Evolutionary conservation across 2,329 filamentous ascomycete genomes (phyloP), one percentile per base, ranked within the genome.

Genomic region (Epichloe sylvatica): DNA sequence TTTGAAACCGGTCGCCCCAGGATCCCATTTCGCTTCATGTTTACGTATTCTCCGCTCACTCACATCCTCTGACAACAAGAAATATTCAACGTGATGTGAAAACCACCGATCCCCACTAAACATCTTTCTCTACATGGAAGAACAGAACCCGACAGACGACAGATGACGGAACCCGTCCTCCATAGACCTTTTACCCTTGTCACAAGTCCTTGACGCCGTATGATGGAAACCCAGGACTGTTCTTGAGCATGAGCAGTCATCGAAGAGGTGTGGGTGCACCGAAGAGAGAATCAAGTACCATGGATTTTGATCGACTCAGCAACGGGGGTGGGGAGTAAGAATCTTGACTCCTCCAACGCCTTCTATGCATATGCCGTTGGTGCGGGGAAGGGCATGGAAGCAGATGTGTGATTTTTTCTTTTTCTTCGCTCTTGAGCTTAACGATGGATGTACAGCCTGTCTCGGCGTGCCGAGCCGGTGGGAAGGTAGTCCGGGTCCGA

Each of bases 351-450:
- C 49, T 60, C 61, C 60, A 63, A 64, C 59, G 62, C 59, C 62
- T 53, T 64, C 59, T 62, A 64, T 63, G 60, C 58, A 62, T 60
- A 59, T 49, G 50, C 17, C 19, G 8, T 45, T 23, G 12, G 33
- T 23, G 11, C 19, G 13, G 33, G 8, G 8, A 33, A 6, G 9
- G 13, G 36, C 23, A 17, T 6, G 17, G 30, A 38, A 13, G 9
- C 23, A n/a, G 38, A 35, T 35, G 1, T 11, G 30, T 30, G 30
- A 30, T 2, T 40, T 23, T 30, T 15, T 40, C 17, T 17, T 39
- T 23, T 23, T 23, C 2, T 46, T 39, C 21, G 6, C 11, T 41
- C 39, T 41, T 19, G 19, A 12, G 19, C n/a, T 37, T 37, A 13
- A 37, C n/a, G 17, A 19, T 23, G 17, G 39, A 41, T 41, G 39